A percentile compares a stretch with the other conserved stretches of the same genome.
Evolutionary conservation across 345 rosid species (phyloP).

Genomic region (Rubroshorea leprosula): DNA sequence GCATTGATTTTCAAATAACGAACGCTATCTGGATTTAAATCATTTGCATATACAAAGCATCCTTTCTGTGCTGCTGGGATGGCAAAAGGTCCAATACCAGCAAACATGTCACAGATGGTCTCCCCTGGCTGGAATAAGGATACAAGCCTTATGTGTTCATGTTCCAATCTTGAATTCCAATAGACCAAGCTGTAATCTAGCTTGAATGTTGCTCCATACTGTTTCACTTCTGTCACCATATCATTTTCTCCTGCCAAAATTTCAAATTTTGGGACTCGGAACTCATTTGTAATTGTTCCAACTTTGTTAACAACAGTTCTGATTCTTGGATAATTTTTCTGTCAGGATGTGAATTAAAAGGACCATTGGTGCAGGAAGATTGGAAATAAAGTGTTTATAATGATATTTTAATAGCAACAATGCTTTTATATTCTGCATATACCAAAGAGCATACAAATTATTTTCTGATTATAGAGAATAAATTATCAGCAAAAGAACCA

Average conservation of each 20-base stretch:
- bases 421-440: slow-evolving; percentile 3
- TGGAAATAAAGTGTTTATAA: slow-evolving; percentile 7
- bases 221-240: slow-evolving; percentile 90
- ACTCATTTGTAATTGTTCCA: slow-evolving; percentile 75
- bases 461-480: background rate
- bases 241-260: slow-evolving; percentile 74
- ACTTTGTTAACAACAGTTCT: slow-evolving; percentile 83
- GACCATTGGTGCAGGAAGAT: background rate
- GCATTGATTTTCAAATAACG: slow-evolving; percentile 82
- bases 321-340: slow-evolving; percentile 90
- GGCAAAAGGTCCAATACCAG: slow-evolving; percentile 96
- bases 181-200: slow-evolving; percentile 82
- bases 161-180: slow-evolving; percentile 96
- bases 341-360: slow-evolving; percentile 19
- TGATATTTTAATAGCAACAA: background rate
- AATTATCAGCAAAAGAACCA: slow-evolving; percentile 1
- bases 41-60: slow-evolving; percentile 85
- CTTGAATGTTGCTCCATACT: slow-evolving; percentile 86
- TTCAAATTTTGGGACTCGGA: slow-evolving; percentile 91
- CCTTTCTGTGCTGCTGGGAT: slow-evolving; percentile 93
- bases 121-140: slow-evolving; percentile 75
- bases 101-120: slow-evolving; percentile 89
- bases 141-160: slow-evolving; percentile 77
- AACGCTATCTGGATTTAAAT: slow-evolving; percentile 75
- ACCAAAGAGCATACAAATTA: background rate